Percentiles rank a stretch among this genome's conserved stretches.
phyloP scores from a whole-genome alignment of 495 filamentous ascomycete species.

The Aspergillus bertholletiae region DNA sequence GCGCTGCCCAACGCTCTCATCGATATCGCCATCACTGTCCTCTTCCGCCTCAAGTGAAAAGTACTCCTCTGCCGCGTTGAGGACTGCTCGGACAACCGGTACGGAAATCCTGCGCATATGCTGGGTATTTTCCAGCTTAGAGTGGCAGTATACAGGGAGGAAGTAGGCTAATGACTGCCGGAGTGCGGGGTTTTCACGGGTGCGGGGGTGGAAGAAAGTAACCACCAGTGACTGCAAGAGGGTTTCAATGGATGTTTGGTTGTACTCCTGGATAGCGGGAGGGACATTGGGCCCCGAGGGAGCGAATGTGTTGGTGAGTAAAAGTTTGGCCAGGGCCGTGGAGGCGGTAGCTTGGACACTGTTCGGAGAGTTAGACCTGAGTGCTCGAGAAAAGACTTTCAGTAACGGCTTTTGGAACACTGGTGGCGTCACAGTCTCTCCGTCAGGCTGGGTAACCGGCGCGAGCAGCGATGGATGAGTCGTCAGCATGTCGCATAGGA shows the following conservation, averaged over 20 bases:
- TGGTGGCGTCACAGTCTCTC: slow-evolving; percentile 37
- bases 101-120: slow-evolving; percentile 71
- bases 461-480: slow-evolving; percentile 76
- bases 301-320: slow-evolving; percentile 59
- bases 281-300: slow-evolving; percentile 42
- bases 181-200: slow-evolving; percentile 77
- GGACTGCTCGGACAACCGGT: slow-evolving; percentile 61
- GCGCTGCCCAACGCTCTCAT: slow-evolving; percentile 68
- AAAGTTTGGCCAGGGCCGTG: slow-evolving; percentile 76
- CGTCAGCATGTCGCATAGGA: slow-evolving; percentile 89
- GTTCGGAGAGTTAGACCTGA: slow-evolving; percentile 64
- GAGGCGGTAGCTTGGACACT: slow-evolving; percentile 81
- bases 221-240: slow-evolving; percentile 79
- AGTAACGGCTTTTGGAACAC: slow-evolving; percentile 58
- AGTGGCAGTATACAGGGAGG: slow-evolving; percentile 92
- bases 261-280: slow-evolving; percentile 44
- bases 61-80: slow-evolving; percentile 47
- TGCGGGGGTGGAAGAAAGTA: slow-evolving; percentile 88
- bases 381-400: slow-evolving; percentile 73
- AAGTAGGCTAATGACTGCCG: slow-evolving; percentile 91
- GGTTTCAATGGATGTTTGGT: slow-evolving; percentile 48
- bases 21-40: slow-evolving; percentile 51
- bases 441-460: slow-evolving; percentile 35
- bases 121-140: slow-evolving; percentile 70
- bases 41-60: slow-evolving; percentile 52